These are phyloP conservation scores for Lentinula edodes DNA, from an alignment of 768 basidiomycete genomes.

Conservation along the genomic window DNA sequence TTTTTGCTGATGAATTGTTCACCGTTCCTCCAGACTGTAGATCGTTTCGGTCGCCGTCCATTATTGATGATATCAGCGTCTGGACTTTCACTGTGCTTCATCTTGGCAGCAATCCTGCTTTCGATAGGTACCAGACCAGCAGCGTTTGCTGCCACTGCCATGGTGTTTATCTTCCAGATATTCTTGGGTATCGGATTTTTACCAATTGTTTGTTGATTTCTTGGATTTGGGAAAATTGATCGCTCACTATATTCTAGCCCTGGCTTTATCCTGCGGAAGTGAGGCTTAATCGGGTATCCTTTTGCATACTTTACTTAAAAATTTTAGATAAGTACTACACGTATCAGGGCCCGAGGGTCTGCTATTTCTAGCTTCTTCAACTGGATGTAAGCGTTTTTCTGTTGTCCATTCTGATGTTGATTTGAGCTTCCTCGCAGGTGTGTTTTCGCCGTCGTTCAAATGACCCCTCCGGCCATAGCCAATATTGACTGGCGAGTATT, in stretches of 20 bases:
- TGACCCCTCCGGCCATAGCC: constrained; percentile 36
- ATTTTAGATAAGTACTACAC: constrained; percentile 29
- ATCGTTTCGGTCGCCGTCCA: constrained; percentile 32
- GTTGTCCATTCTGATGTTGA: not conserved
- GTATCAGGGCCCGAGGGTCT: constrained; percentile 29
- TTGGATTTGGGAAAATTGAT: not conserved
- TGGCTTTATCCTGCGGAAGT: constrained; percentile 32
- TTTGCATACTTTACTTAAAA: not conserved
- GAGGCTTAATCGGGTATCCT: not conserved
- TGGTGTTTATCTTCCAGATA: constrained; percentile 37
- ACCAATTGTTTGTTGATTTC: constrained; percentile 24
- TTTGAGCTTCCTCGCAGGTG: constrained; percentile 13
- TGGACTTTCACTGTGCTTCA: constrained; percentile 32
- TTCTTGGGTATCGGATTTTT: constrained; percentile 34
- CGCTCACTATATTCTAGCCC: constrained; percentile 12
- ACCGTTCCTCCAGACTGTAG: constrained; percentile 24
- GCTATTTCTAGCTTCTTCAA: constrained; percentile 28
- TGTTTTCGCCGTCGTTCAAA: constrained; percentile 35
- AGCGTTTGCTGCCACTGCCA: constrained; percentile 30
- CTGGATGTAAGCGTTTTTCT: constrained; percentile 18
- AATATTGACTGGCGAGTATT: constrained; percentile 38
- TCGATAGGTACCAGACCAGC: constrained; percentile 27
- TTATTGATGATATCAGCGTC: constrained; percentile 31
- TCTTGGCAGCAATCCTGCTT: constrained; percentile 27
- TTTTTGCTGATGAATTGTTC: not conserved